Base-by-base conservation (phyloP, 2,329 filamentous ascomycete genomes). In the Fusarium hainanense region DNA sequence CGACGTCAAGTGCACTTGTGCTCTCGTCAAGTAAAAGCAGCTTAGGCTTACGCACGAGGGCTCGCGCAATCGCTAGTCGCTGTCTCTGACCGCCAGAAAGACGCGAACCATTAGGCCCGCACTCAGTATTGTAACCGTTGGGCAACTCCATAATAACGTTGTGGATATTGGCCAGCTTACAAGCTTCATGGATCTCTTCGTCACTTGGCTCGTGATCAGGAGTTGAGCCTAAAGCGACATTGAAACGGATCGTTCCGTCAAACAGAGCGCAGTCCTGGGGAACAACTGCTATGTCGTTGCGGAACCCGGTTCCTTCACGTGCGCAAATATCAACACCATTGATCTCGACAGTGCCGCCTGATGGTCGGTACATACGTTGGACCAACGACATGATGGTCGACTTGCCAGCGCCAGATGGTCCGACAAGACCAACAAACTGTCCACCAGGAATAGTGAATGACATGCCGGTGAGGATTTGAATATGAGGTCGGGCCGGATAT, bases 81-180 rank as follows among this genome's bases (percentile, higher is more conserved):
- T 97, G 93, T 18, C 90, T 88, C 77, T 97, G 93, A 0, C 93
- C 93, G 3, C 93, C 93, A 0, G 91, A 94, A 4, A 97, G 80
- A 23, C 90, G 85, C 0, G 91, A 90, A 4, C 91, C 92, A 66
- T 92, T 90, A n/a, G 92, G 90, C 9, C 94, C 86, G 27, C 90
- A 83, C 64, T 87, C 85, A 0, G 90, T 92, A 14, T 90, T 79
- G 74, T 93, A 93, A 1, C 89, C 89, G 16, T 90, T 80, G 0
- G 90, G 89, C 18, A 93, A 79, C 1, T 83, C 79, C 59, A 82
- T 79, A 70, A 93, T 90, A 25, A 87, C 88, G 27, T 92, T 88
- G 78, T 93, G 90, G 66, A 93, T 91, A 74, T 91, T 91, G 37
- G 90, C 90, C 18, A 91, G 79, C 59, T 85, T 85, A 74, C 90